Evolutionary conservation across 1,284 basidiomycete genomes (phyloP), one percentile per base, ranked within the genome.

Genomic region (Ustilago curta): DNA sequence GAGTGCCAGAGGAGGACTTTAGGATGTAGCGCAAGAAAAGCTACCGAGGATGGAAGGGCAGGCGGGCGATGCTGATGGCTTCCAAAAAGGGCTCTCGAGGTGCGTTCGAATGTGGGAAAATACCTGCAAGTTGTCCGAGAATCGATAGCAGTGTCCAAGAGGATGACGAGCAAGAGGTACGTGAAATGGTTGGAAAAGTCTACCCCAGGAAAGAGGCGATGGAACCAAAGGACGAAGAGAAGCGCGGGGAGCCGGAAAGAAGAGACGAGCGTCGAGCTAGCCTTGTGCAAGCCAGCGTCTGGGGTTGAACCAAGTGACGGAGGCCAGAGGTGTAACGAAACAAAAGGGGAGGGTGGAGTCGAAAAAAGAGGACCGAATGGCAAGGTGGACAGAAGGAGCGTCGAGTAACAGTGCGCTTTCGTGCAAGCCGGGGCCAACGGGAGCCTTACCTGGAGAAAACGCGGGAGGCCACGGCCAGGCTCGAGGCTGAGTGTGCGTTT

Each of bases 301-400:
- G 62, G 56, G 63, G 63, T 65, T 59, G 56, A 59, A 59, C 50
- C 58, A 55, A 64, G 29, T 37, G 47, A 49, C 23, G 29, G 31
- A 39, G 47, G 57, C 45, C 11, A 45, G 7, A n/a, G 16, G 8
- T 7, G 54, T 48, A 16, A 25, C 48, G 31, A 19, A 42, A 48
- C n/a, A n/a, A n/a, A n/a, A n/a, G n/a, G n/a, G n/a, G n/a, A n/a
- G n/a, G 50, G 48, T 39, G 39, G 49, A 45, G 43, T 31, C 37
- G 43, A 9, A 19, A 27, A 39, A 32, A n/a, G 18, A 48, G 3
- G 25, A 8, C 5, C 21, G 43, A 9, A 6, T 19, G 27, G 29
- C n/a, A 18, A 29, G 16, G 45, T 37, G 35, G 35, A 12, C 6
- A 27, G 35, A 37, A 16, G 35, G 35, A 37, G 14, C 35, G 35